These are phyloP conservation scores for Hypoxylon crocopeplum DNA, from an alignment of 495 filamentous ascomycete species.

Conservation along the genomic window DNA sequence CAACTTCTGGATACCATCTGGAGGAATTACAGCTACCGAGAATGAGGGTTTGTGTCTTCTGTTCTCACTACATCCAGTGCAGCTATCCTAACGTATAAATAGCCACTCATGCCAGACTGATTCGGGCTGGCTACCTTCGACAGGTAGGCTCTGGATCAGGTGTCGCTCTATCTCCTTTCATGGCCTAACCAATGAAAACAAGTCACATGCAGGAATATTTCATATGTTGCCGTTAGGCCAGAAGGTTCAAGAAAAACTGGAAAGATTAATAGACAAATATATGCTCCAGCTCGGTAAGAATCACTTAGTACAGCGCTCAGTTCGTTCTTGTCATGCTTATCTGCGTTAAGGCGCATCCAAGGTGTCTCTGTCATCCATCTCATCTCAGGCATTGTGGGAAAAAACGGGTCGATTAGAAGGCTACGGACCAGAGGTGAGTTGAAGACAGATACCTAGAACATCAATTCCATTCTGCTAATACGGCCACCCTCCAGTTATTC, in stretches of 20 bases:
- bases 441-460: background rate
- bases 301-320: background rate
- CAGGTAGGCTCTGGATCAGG: slow-evolving; percentile 56
- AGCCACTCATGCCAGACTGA: slow-evolving; percentile 76
- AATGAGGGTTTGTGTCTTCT: slow-evolving; percentile 54
- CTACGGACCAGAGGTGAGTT: slow-evolving; percentile 67
- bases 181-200: slow-evolving; percentile 8
- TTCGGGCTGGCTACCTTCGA: slow-evolving; percentile 80
- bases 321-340: slow-evolving; percentile 1
- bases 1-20: slow-evolving; percentile 78
- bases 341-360: slow-evolving; percentile 75
- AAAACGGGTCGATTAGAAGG: slow-evolving; percentile 57
- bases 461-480: background rate
- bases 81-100: slow-evolving; percentile 35
- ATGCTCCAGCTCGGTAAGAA: slow-evolving; percentile 77
- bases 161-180: background rate
- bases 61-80: background rate
- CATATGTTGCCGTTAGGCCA: slow-evolving; percentile 92
- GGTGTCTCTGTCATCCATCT: slow-evolving; percentile 85
- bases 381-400: slow-evolving; percentile 83
- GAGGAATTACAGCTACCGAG: slow-evolving; percentile 67
- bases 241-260: slow-evolving; percentile 87
- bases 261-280: slow-evolving; percentile 83
- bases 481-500: slow-evolving; percentile 66
- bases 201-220: slow-evolving; percentile 87